Percentiles rank a stretch among this genome's conserved stretches.
These are phyloP conservation scores for Sordariomycetes sp. DNA, from an alignment of 2,329 filamentous ascomycete genomes.

Conservation along the genomic window DNA sequence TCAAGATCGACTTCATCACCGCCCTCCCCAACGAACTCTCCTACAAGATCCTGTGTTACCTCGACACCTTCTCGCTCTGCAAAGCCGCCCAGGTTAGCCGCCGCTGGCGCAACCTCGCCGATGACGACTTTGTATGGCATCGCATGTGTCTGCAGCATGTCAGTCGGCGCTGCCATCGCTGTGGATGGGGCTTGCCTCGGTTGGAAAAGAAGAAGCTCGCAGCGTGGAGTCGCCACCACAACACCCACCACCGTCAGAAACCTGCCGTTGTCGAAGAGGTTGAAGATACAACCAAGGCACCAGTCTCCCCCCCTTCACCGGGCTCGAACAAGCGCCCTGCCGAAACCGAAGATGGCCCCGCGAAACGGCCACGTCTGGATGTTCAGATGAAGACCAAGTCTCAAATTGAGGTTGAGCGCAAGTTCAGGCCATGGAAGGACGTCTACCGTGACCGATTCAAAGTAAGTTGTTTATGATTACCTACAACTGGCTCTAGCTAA, in stretches of 20 bases:
- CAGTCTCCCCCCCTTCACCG: conserved; percentile 7
- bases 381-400: conserved; percentile 15
- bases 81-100: conserved; percentile 92
- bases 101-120: conserved; percentile 81
- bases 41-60: conserved; percentile 84
- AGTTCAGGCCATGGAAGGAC: conserved; percentile 78
- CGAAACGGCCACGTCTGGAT: conserved; percentile 23
- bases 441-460: conserved; percentile 94
- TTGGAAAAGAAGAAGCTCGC: conserved; percentile 81
- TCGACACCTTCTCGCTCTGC: conserved; percentile 90
- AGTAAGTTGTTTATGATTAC: too few relatives aligned
- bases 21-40: conserved; percentile 84
- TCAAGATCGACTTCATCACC: conserved; percentile 93
- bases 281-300: conserved; percentile 9
- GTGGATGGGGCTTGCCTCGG: conserved; percentile 87
- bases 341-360: conserved; percentile 15
- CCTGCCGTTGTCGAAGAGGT: conserved; percentile 7
- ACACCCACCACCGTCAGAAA: conserved; percentile 7
- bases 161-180: conserved; percentile 86
- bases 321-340: conserved; percentile 23
- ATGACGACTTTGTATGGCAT: conserved; percentile 95
- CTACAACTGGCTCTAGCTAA: too few relatives aligned
- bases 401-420: conserved; percentile 32
- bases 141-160: conserved; percentile 98
- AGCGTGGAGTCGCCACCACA: conserved; percentile 69